Percentiles rank a stretch among this genome's conserved stretches.
Conservation (phyloP, 768 basidiomycete genomes). For the Phylloporus rhodoxanthus region DNA sequence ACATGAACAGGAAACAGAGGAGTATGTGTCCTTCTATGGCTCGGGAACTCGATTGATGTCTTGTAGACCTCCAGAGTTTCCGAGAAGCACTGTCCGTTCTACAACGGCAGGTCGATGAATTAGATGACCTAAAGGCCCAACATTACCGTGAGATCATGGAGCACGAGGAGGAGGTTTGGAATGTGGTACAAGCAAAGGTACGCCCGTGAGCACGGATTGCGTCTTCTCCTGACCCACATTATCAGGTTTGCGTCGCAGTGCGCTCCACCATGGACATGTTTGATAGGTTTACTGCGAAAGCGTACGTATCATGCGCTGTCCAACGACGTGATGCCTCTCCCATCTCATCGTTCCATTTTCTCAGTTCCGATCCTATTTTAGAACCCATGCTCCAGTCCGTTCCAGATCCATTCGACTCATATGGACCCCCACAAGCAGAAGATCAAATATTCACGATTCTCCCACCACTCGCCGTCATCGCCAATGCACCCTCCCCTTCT, state of each 20-base stretch:
- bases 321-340: constrained; percentile 2
- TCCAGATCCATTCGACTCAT: constrained; percentile 90
- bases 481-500: constrained; percentile 55
- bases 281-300: constrained; percentile 79
- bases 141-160: constrained; percentile 89
- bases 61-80: constrained; percentile 81
- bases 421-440: constrained; percentile 81
- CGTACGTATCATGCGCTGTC: constrained; percentile 45
- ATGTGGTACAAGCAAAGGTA: constrained; percentile 81
- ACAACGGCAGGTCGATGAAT: constrained; percentile 85
- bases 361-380: constrained; percentile 79
- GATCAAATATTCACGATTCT: constrained; percentile 92
- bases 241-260: constrained; percentile 71
- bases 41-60: constrained; percentile 6
- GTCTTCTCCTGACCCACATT: constrained; percentile 13
- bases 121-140: constrained; percentile 76
- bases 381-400: constrained; percentile 87
- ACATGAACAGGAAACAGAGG: constrained; percentile 79
- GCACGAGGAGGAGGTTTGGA: constrained; percentile 96
- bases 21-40: constrained; percentile 46
- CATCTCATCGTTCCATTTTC: constrained; percentile 10
- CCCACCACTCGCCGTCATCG: constrained; percentile 74
- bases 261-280: constrained; percentile 91
- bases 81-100: constrained; percentile 74
- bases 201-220: neutral